Evolutionary conservation across 1,284 basidiomycete genomes (phyloP).

Genomic region (Inonotus obliquus): DNA sequence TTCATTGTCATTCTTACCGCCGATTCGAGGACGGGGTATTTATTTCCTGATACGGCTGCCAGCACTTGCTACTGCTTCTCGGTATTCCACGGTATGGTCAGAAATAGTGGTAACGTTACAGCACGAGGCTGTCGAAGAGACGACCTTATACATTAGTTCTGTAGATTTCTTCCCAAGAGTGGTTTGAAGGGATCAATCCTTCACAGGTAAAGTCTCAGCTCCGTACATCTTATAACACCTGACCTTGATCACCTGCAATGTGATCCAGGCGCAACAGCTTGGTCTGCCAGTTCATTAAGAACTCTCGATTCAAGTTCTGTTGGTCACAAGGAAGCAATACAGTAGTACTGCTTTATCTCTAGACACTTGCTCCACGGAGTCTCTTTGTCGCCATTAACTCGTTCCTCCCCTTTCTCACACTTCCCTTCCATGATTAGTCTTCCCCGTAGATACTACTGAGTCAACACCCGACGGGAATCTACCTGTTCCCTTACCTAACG

Average conservation of each 20-base stretch:
- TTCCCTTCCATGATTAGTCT: not conserved
- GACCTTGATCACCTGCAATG: not conserved
- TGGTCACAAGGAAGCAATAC: not conserved
- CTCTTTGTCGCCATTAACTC: not conserved
- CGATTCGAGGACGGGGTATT: not conserved
- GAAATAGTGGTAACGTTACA: not conserved
- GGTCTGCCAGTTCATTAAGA: not conserved
- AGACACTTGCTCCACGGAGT: not conserved
- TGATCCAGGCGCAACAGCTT: not conserved
- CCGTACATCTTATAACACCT: not conserved
- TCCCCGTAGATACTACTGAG: not conserved
- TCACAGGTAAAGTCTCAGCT: not conserved
- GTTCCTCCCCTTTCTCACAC: not conserved
- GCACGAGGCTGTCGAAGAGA: not conserved
- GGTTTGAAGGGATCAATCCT: not conserved
- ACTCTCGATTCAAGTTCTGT: not conserved
- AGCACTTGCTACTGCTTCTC: not conserved
- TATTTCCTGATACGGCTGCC: not conserved
- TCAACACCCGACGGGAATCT: not conserved
- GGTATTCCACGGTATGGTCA: not conserved
- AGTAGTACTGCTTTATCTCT: not conserved
- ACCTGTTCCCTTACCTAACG: not conserved
- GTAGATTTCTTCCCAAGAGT: not conserved
- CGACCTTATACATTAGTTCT: not conserved
- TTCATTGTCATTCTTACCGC: not conserved